Evolutionary conservation across 2,329 filamentous ascomycete species (phyloP), one percentile per base, ranked within the genome.

Genomic region (Pseudopyricularia javanii): DNA sequence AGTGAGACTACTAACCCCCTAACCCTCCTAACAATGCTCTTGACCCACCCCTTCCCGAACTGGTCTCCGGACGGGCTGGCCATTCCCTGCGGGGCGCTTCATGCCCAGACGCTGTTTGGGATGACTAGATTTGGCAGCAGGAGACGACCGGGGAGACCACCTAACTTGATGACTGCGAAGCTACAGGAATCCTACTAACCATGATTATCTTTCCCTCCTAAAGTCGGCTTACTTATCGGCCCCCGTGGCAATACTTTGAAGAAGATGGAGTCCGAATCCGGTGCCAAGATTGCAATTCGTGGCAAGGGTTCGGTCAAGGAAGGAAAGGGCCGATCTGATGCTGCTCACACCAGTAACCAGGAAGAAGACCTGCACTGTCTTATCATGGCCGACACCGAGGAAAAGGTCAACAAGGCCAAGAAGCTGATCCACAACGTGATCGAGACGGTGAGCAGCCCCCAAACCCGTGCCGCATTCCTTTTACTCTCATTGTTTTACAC

Each of bases 1-100:
- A 98, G 93, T 98, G 96, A 91, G 91, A 91, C 93, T 91, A 85
- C 91, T 95, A 95, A 95, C 89, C 90, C 89, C 90, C 83, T 84
- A 85, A 87, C 83, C 76, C 71, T 78, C 80, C 83, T 86, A 85
- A 86, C 74, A 71, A 74, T 73, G 20, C 22, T 49, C 52, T 40
- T 43, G 35, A 50, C 48, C 32, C 22, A 20, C 48, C 48, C 11
- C 20, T 24, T 30, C 12, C 34, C 45, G 33, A 51, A 35, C 17
- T 34, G 26, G 49, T 53, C n/a, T 33, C 35, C 15, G 30, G 32
- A 34, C 48, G 48, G 20, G 48, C 20, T 50, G 32, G n/a, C 32
- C n/a, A 26, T 34, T 22, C 17, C 22, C 48, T n/a, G 48, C 17
- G 20, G 28, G 32, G 32, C 32, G 30, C 24, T 22, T 20, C 32